Evolutionary conservation across 805 yeast species (phyloP).

Genomic region (Torulaspora franciscae): DNA sequence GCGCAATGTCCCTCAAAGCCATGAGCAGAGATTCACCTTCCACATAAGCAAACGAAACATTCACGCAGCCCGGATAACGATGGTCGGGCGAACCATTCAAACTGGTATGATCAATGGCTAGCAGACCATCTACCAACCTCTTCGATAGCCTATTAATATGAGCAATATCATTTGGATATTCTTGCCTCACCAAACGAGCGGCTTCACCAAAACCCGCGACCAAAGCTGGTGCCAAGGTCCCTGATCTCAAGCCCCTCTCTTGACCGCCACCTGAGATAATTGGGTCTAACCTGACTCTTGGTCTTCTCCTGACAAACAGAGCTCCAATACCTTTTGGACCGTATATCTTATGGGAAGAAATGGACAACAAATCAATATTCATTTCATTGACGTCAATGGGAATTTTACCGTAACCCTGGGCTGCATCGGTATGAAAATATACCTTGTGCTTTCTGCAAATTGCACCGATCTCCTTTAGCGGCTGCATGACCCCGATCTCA

Average conservation of each 20-base stretch:
- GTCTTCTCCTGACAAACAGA: constrained; percentile 90
- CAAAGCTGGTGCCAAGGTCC: constrained; percentile 95
- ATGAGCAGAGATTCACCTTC: constrained; percentile 96
- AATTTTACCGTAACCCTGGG: constrained; percentile 95
- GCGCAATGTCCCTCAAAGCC: constrained; percentile 96
- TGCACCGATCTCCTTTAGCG: constrained; percentile 86
- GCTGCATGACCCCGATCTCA: constrained; percentile 97
- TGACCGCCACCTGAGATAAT: constrained; percentile 97
- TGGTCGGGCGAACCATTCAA: constrained; percentile 76
- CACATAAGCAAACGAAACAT: constrained; percentile 92
- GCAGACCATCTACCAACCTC: constrained; percentile 65
- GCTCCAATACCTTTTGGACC: constrained; percentile 99
- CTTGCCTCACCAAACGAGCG: constrained; percentile 72
- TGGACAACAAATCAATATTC: constrained; percentile 89
- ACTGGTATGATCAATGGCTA: constrained; percentile 81
- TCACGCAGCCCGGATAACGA: constrained; percentile 91
- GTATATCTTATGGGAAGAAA: constrained; percentile 93
- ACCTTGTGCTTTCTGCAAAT: constrained; percentile 83
- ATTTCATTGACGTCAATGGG: constrained; percentile 87
- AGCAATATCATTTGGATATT: constrained; percentile 63
- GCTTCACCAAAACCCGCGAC: constrained; percentile 98
- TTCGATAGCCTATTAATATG: constrained; percentile 70
- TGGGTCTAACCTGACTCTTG: constrained; percentile 95
- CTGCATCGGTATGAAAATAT: constrained; percentile 96
- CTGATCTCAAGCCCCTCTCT: constrained; percentile 95